These are phyloP conservation scores for Wickerhamomyces rabaulensis DNA, from an alignment of 805 yeast genomes.

Conservation along the genomic window DNA sequence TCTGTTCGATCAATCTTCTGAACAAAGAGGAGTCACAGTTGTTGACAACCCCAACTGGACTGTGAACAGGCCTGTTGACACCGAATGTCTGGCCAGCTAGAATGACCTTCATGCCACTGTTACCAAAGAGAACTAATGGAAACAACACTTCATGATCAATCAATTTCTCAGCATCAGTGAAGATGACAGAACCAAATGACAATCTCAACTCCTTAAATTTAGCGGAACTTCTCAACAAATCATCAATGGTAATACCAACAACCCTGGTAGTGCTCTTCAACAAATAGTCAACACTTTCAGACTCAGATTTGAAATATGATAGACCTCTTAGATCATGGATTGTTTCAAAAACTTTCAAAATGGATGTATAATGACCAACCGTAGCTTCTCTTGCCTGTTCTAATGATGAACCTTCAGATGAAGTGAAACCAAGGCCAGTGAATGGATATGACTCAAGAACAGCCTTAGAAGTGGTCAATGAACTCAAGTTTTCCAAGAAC, in stretches of 20 bases:
- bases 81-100: neutral
- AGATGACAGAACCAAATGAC: slow-evolving; percentile 26
- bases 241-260: slow-evolving; percentile 23
- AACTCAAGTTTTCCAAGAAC: slow-evolving; percentile 1
- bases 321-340: neutral
- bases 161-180: slow-evolving; percentile 29
- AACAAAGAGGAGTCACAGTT: neutral
- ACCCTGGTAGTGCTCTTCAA: slow-evolving; percentile 21
- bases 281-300: slow-evolving; percentile 23
- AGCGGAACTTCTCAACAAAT: slow-evolving; percentile 9
- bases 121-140: slow-evolving; percentile 17
- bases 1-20: neutral
- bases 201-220: slow-evolving; percentile 4
- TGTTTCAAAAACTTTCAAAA: slow-evolving; percentile 3
- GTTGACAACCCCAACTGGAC: neutral
- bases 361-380: neutral
- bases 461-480: neutral
- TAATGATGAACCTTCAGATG: neutral
- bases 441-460: slow-evolving; percentile 14
- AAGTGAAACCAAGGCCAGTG: neutral
- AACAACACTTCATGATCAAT: slow-evolving; percentile 28
- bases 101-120: neutral
- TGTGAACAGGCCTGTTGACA: neutral
- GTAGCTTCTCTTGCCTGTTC: neutral
- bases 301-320: neutral